Evolutionary conservation across 768 basidiomycete genomes (phyloP).

Genomic region (Suillus brevipes): DNA sequence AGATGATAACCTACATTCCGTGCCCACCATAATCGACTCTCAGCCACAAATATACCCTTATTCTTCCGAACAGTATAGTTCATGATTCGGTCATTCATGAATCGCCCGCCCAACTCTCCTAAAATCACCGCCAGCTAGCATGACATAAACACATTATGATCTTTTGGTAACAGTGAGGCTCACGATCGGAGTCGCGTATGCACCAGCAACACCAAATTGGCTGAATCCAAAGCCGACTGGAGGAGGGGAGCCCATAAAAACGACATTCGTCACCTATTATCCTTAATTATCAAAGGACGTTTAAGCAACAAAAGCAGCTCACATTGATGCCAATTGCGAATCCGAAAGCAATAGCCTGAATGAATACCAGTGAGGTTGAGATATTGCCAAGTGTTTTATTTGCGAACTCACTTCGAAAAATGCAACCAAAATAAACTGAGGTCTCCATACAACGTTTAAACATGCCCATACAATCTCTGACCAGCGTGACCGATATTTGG

Average conservation of each 20-base stretch:
- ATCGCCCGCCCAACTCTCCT: constrained; percentile 53
- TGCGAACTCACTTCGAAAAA: constrained; percentile 38
- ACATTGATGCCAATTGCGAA: constrained; percentile 50
- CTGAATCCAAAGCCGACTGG: constrained; percentile 50
- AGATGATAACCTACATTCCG: background rate
- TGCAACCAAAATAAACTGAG: constrained; percentile 42
- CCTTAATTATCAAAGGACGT: background rate
- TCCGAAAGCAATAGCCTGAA: constrained; percentile 44
- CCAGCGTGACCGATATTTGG: constrained; percentile 47
- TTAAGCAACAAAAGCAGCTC: constrained; percentile 11
- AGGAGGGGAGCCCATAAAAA: constrained; percentile 48
- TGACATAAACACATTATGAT: background rate
- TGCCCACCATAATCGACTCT: constrained; percentile 43
- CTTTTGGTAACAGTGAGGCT: constrained; percentile 8
- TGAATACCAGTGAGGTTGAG: background rate
- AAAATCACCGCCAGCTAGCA: constrained; percentile 47
- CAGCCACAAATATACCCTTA: constrained; percentile 54
- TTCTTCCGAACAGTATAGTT: constrained; percentile 43
- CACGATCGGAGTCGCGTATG: constrained; percentile 47
- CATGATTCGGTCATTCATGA: constrained; percentile 52
- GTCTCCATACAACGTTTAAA: constrained; percentile 48
- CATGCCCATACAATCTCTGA: constrained; percentile 31
- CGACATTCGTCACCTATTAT: constrained; percentile 51
- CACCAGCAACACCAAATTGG: constrained; percentile 41
- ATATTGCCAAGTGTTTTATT: background rate